Percentiles rank a stretch among this genome's conserved stretches.
Evolutionary conservation across 2,329 filamentous ascomycete genomes (phyloP).

Genomic region (Aspergillus sp.): DNA sequence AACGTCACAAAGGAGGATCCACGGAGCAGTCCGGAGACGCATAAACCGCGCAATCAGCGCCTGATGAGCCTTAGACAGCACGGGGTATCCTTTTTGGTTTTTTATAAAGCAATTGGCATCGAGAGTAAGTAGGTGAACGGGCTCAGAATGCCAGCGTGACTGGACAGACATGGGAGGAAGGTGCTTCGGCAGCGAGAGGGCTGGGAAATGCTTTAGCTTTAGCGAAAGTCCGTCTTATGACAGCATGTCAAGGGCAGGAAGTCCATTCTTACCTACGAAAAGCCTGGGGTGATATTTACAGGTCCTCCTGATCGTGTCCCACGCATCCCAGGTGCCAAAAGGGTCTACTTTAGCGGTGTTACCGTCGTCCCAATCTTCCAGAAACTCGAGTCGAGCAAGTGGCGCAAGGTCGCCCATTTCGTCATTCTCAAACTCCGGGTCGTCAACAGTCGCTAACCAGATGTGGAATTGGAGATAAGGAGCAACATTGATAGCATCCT

Average conservation of each 20-base stretch:
- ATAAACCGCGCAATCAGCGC: conserved; percentile 56
- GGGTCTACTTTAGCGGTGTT: conserved; percentile 58
- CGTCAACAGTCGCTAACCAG: conserved; percentile 78
- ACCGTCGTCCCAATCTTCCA: conserved; percentile 27
- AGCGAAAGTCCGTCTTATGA: background rate
- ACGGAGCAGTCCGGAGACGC: conserved; percentile 56
- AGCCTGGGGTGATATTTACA: conserved; percentile 83
- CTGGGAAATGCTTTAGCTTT: conserved; percentile 35
- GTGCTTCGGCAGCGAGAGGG: conserved; percentile 56
- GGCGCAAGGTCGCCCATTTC: conserved; percentile 44
- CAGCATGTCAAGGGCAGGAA: background rate
- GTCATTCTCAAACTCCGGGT: conserved; percentile 55
- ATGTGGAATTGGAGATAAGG: conserved; percentile 77
- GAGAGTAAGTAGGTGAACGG: conserved; percentile 56
- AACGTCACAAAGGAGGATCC: conserved; percentile 60
- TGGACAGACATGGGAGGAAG: conserved; percentile 57
- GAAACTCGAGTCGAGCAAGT: conserved; percentile 42
- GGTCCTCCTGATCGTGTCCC: conserved; percentile 80
- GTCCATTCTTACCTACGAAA: conserved; percentile 68
- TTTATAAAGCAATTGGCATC: conserved; percentile 54
- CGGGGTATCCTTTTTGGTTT: conserved; percentile 58
- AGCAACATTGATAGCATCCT: conserved; percentile 72
- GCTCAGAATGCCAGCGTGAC: conserved; percentile 63
- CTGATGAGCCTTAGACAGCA: conserved; percentile 58
- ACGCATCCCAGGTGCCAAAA: conserved; percentile 86